Percentiles rank a stretch among this genome's conserved stretches.
These are phyloP conservation scores for Populus hybrid DNA, from an alignment of 441 rosid species.

Conservation along the genomic window DNA sequence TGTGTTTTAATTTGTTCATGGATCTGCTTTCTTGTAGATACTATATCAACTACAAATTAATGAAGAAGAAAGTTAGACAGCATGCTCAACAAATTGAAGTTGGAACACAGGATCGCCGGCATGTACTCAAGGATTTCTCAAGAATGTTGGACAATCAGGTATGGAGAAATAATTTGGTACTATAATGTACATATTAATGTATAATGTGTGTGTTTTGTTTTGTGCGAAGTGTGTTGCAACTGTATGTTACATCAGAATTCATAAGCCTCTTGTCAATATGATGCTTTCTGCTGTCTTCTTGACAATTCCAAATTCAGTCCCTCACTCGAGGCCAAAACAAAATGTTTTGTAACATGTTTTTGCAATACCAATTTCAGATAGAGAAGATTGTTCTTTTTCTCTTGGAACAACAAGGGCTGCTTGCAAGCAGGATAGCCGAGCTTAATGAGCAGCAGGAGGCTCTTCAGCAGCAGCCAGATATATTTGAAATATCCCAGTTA, in stretches of 20 bases:
- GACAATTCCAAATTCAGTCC: background rate
- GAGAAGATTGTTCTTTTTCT: conserved; percentile 92
- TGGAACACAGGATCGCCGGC: conserved; percentile 70
- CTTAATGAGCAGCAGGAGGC: conserved; percentile 69
- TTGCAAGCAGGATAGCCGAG: conserved; percentile 62
- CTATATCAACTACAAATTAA: conserved; percentile 90
- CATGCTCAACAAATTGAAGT: conserved; percentile 79
- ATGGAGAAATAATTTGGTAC: background rate
- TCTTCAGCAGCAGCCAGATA: conserved; percentile 64
- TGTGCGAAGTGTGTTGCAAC: background rate
- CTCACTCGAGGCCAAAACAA: background rate
- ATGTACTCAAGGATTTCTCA: conserved; percentile 98
- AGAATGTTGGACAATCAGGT: conserved; percentile 94
- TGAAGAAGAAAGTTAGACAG: conserved; percentile 91
- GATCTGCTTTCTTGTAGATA: conserved; percentile 42
- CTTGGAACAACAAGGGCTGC: conserved; percentile 95
- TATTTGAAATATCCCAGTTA: conserved; percentile 54
- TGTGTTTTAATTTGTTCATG: conserved; percentile 1
- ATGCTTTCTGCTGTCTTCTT: background rate
- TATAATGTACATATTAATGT: background rate
- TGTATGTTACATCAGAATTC: background rate
- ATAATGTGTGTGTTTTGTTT: background rate
- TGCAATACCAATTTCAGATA: conserved; percentile 49
- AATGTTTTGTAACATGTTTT: background rate
- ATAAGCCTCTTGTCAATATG: background rate